A percentile compares a stretch with the other conserved stretches of the same genome.
These are phyloP conservation scores for Rhodosporidiobolus sp. DNA, from an alignment of 768 basidiomycete species.

Conservation along the genomic window DNA sequence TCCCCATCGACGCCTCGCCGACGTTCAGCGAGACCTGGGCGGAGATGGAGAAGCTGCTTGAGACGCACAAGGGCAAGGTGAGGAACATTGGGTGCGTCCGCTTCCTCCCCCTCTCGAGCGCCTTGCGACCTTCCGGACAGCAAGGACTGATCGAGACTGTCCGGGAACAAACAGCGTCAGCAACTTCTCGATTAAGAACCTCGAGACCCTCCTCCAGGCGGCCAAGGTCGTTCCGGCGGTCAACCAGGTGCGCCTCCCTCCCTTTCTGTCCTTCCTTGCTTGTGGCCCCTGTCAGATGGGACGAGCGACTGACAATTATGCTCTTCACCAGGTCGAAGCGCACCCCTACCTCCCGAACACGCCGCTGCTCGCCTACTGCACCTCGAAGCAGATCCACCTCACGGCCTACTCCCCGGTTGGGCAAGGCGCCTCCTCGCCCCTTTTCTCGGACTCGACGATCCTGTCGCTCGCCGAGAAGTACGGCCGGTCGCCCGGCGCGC, in stretches of 20 bases:
- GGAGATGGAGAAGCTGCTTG: constrained; percentile 49
- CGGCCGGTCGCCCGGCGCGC: constrained; percentile 59
- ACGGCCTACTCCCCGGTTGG: constrained; percentile 57
- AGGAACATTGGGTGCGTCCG: constrained; percentile 62
- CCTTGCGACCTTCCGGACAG: background rate
- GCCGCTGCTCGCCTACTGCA: constrained; percentile 58
- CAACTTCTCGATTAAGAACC: constrained; percentile 66
- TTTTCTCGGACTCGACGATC: constrained; percentile 55
- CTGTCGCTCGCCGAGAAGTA: constrained; percentile 62
- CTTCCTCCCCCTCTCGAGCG: background rate
- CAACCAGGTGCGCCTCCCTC: constrained; percentile 58
- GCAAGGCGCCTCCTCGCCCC: background rate
- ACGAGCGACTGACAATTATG: too few species aligned
- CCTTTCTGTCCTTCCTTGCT: background rate
- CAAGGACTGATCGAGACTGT: background rate
- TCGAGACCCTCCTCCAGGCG: constrained; percentile 66
- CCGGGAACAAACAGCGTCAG: constrained; percentile 58
- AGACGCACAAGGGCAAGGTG: constrained; percentile 55
- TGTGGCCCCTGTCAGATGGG: constrained; percentile 23
- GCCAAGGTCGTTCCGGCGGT: constrained; percentile 65
- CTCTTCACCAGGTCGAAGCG: constrained; percentile 53
- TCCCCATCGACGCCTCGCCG: constrained; percentile 45
- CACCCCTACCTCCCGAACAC: constrained; percentile 68
- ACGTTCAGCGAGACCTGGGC: constrained; percentile 53
- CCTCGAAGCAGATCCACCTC: constrained; percentile 60